Evolutionary conservation across 2,329 filamentous ascomycete species (phyloP).

Genomic region (Phoma sp.): DNA sequence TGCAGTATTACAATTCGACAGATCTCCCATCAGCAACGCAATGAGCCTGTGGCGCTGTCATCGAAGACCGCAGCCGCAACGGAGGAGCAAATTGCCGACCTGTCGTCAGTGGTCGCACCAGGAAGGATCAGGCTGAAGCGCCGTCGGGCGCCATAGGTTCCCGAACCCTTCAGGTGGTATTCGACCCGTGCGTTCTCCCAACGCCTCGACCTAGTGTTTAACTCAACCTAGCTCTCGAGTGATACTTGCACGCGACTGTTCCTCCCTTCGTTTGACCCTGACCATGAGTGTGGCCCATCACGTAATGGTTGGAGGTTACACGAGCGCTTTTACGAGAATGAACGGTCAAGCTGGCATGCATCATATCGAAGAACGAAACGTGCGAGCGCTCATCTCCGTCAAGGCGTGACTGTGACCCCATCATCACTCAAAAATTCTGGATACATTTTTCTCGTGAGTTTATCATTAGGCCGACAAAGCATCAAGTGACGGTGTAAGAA

Average conservation of each 20-base stretch:
- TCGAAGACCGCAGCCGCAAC: conserved; percentile 23
- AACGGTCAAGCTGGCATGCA: conserved; percentile 12
- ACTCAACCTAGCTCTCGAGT: neutral
- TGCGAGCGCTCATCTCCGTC: conserved; percentile 14
- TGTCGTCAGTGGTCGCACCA: conserved; percentile 27
- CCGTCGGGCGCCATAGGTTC: conserved; percentile 20
- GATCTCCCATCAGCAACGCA: conserved; percentile 12
- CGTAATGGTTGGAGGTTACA: conserved; percentile 5
- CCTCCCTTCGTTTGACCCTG: neutral
- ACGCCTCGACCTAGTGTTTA: neutral
- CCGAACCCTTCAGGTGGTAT: conserved; percentile 26
- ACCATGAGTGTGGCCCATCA: neutral
- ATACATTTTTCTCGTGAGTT: conserved; percentile 2
- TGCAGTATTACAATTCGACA: conserved; percentile 13
- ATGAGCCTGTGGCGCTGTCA: conserved; percentile 23
- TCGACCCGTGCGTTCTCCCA: conserved; percentile 12
- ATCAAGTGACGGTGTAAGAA: conserved; percentile 20
- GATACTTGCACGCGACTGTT: neutral
- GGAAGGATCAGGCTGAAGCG: conserved; percentile 14
- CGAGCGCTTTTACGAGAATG: neutral
- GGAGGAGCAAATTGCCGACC: conserved; percentile 14
- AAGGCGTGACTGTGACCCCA: neutral
- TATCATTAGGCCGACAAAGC: conserved; percentile 10
- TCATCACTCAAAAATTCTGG: neutral
- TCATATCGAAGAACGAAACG: neutral